A percentile compares a stretch with the other conserved stretches of the same genome.
Evolutionary conservation across 1,139 yeast species (phyloP).

Genomic region (Diutina catenulata): DNA sequence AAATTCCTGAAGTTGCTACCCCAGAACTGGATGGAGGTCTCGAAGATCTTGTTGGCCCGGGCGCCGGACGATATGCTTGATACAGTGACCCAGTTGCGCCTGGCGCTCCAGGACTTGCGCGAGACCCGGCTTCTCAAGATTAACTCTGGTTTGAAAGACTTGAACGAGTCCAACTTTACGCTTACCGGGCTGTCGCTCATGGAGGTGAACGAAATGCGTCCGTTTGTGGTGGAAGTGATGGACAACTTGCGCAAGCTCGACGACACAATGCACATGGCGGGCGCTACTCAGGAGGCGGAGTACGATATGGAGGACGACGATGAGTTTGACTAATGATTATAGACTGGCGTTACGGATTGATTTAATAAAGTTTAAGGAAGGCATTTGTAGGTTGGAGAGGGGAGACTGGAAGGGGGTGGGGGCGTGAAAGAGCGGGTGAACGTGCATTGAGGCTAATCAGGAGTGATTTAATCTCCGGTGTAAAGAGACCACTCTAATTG

Average conservation of each 20-base stretch:
- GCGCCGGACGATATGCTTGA: slow-evolving; percentile 72
- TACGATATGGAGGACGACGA: neutral
- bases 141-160: slow-evolving; percentile 60
- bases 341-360: neutral
- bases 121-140: slow-evolving; percentile 78
- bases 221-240: slow-evolving; percentile 74
- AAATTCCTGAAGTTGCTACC: slow-evolving; percentile 60
- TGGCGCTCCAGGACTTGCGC: slow-evolving; percentile 69
- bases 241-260: slow-evolving; percentile 51
- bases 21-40: slow-evolving; percentile 77
- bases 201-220: slow-evolving; percentile 83
- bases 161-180: slow-evolving; percentile 77
- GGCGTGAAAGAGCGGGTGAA: no score
- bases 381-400: no score
- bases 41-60: slow-evolving; percentile 51
- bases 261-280: slow-evolving; percentile 15
- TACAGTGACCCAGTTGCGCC: slow-evolving; percentile 51
- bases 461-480: no score
- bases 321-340: neutral
- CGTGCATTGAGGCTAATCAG: no score
- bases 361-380: no score
- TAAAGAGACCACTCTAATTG: no score
- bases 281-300: neutral
- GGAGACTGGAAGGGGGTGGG: no score
- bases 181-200: slow-evolving; percentile 71